These are phyloP conservation scores for Rhodosporidiobolus sp. DNA, from an alignment of 768 basidiomycete genomes.

Conservation along the genomic window DNA sequence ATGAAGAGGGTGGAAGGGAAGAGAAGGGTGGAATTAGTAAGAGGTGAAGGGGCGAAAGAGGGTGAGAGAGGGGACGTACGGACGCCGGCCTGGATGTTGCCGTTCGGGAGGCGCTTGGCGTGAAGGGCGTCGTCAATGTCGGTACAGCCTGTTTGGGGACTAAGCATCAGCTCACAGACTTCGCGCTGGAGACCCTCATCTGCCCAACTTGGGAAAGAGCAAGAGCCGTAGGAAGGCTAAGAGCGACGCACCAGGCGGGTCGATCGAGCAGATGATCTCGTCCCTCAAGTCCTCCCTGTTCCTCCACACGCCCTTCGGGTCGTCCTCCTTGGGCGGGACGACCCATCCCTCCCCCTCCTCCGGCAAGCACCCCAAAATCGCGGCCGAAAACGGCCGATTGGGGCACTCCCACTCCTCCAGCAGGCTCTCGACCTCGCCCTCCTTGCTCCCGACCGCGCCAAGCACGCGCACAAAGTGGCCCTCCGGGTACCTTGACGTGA, in stretches of 20 bases:
- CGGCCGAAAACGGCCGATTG: slow-evolving; percentile 93
- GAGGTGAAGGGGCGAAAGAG: not conserved
- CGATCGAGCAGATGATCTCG: slow-evolving; percentile 88
- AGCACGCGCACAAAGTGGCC: slow-evolving; percentile 93
- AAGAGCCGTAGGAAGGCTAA: not conserved
- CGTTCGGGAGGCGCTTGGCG: slow-evolving; percentile 78
- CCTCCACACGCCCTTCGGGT: slow-evolving; percentile 61
- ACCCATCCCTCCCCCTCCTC: slow-evolving; percentile 85
- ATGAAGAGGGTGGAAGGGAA: not conserved
- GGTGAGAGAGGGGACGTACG: slow-evolving; percentile 61
- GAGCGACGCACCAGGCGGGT: slow-evolving; percentile 72
- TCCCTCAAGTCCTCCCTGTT: slow-evolving; percentile 83
- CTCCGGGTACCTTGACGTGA: slow-evolving; percentile 83
- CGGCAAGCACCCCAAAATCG: slow-evolving; percentile 87
- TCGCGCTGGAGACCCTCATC: not conserved
- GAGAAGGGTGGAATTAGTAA: not conserved
- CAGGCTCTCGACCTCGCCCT: slow-evolving; percentile 91
- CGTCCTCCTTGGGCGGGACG: slow-evolving; percentile 69
- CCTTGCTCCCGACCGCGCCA: slow-evolving; percentile 87
- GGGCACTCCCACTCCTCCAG: slow-evolving; percentile 93
- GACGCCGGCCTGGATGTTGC: slow-evolving; percentile 94
- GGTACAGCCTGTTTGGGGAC: slow-evolving; percentile 66
- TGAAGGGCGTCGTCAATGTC: slow-evolving; percentile 99
- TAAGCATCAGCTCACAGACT: too few species aligned
- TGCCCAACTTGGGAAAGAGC: slow-evolving; percentile 26